Evolutionary conservation across 1,284 basidiomycete species (phyloP).

Genomic region (Limonomyces culmigenus): DNA sequence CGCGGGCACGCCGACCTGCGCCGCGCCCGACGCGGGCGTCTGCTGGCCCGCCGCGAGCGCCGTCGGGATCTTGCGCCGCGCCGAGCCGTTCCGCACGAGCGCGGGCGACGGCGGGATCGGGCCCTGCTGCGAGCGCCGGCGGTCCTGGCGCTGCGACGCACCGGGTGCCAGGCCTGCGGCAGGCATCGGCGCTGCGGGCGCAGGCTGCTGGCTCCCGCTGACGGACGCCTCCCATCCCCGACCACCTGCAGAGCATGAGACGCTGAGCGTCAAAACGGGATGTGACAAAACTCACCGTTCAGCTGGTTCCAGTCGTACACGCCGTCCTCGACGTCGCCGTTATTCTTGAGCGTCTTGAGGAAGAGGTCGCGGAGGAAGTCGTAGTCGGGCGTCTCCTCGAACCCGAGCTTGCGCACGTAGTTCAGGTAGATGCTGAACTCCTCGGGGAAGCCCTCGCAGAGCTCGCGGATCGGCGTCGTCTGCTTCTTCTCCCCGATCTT

Average conservation of each 20-base stretch:
- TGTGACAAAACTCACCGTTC: constrained; percentile 76
- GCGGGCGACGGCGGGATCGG: constrained; percentile 58
- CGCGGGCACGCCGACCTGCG: constrained; percentile 55
- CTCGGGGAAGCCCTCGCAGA: constrained; percentile 89
- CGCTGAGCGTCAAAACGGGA: too few relatives aligned
- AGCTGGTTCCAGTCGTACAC: constrained; percentile 85
- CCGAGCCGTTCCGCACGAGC: constrained; percentile 55
- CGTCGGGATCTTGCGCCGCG: constrained; percentile 39
- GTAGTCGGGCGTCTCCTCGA: constrained; percentile 93
- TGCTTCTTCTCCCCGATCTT: constrained; percentile 99
- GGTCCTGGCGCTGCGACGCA: constrained; percentile 29
- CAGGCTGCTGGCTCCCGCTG: constrained; percentile 9
- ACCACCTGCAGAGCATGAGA: too few relatives aligned
- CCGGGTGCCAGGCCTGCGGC: constrained; percentile 22
- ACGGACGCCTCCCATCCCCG: constrained; percentile 87
- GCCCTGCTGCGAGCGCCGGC: constrained; percentile 38
- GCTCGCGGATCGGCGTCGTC: constrained; percentile 86
- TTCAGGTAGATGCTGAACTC: constrained; percentile 82
- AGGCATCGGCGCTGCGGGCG: constrained; percentile 44
- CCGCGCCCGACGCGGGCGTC: constrained; percentile 53
- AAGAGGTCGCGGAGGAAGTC: constrained; percentile 90
- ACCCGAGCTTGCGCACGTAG: constrained; percentile 78
- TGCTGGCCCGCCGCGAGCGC: constrained; percentile 31
- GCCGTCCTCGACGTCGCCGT: constrained; percentile 76
- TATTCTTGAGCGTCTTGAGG: constrained; percentile 80